Base-by-base conservation (phyloP, 805 yeast species). In the Zygoascus bituminiphila region DNA sequence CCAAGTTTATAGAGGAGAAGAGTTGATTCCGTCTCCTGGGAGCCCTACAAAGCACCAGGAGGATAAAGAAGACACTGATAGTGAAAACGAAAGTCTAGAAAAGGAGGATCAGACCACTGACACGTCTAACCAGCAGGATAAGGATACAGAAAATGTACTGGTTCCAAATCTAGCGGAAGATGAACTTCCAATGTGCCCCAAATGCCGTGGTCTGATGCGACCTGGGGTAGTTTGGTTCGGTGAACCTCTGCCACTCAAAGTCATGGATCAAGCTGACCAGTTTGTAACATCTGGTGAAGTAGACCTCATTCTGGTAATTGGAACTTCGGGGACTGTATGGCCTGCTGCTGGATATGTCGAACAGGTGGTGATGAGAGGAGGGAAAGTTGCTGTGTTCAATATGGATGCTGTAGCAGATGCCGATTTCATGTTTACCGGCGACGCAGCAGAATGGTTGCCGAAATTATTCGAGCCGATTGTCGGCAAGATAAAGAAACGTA, bases 141-240 rank as follows among this genome's bases (percentile, higher is more conserved):
- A 26, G 33, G 33, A 14, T 9, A 26, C 14, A 9, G 12, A 9
- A 9, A 26, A 26, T 9, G 14, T 9, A 26, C 20, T 41, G 2
- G 20, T 25, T 5, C 6, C 22, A n/a, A 60, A 67, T 14, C 64
- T 87, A 1, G 66, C 71, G 2, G 75, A 66, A 42, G 59, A 64
- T 1, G 78, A 78, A 1, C 70, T 87, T 9, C 96, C 96, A 1
- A 74, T 64, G 36, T 88, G 97, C 62, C 95, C 96, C 0, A 67
- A 66, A 9, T 88, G 97, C 61, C 61, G 69, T n/a, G 82, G 81
- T 0, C 61, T 84, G 10, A 65, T 88, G 50, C 70, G 96, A 20
- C 97, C 97, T 0, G 95, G 93, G 0, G 94, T 88, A 2, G 89
- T 88, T 5, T 88, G 96, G 96, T 87, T 84, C 65, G 96, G 96